Base-by-base conservation (phyloP, 768 basidiomycete species). In the Suillus fuscotomentosus region DNA sequence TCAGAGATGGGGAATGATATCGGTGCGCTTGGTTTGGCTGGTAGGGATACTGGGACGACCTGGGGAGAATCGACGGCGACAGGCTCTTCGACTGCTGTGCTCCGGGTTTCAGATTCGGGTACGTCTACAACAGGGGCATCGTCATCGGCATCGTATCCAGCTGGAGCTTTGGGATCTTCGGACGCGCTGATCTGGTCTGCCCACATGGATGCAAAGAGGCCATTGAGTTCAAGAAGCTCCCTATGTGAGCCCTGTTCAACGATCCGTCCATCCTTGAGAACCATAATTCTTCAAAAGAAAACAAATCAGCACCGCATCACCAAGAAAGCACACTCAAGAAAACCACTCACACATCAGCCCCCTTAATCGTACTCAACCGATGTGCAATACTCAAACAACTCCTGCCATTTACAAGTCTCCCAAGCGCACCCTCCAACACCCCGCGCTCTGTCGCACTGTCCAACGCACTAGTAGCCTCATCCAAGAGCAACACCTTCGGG, bases 361-460 rank as follows among this genome's bases (percentile, higher is more conserved):
- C 77, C n/a, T 87, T 84, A 57, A 88, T 82, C 3, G 84, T 86
- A 77, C 67, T 67, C 0, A 75, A 63, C n/a, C 65, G 36, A 56
- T 38, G 24, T 55, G 71, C 55, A 73, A 67, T 15, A 72, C 74
- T 74, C 75, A 75, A 38, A 77, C 48, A 22, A 74, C 65, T 70
- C 59, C 68, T 74, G n/a, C 60, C 66, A 15, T 57, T 62, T 3
- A 71, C 31, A 10, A 68, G 41, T 34, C 10, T 39, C n/a, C 57
- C 57, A 59, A 59, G 57, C 24, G 57, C 57, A 17, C 57, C 91
- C 66, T 88, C 89, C 74, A 95, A 92, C 63, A 97, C 94, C 69
- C 93, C 91, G 63, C 92, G 89, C 75, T 97, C 94, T 0, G 94
- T 95, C 11, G 89, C 88, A 2, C 94, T 95, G 76, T 97, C 95